Evolutionary conservation across 208 protist species (phyloP).

Genomic region (Trichomonas gallinae): DNA sequence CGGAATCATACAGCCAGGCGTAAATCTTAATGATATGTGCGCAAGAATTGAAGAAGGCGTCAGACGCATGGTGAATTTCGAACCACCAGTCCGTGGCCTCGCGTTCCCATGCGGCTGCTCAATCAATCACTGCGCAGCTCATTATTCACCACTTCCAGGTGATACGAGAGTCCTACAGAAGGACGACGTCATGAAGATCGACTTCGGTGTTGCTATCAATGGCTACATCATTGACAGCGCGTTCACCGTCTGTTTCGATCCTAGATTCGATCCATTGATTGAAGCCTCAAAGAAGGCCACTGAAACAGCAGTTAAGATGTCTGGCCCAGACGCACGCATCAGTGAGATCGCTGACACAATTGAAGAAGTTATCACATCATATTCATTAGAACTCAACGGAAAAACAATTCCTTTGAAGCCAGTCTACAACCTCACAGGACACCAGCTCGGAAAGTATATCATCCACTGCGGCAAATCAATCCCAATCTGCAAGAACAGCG

Average conservation of each 20-base stretch:
- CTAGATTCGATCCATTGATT: conserved; percentile 77
- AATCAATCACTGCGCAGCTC: conserved; percentile 48
- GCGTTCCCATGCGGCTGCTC: conserved; percentile 51
- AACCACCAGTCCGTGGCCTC: conserved; percentile 28
- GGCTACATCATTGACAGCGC: conserved; percentile 51
- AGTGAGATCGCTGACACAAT: conserved; percentile 45
- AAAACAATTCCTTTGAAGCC: conserved; percentile 50
- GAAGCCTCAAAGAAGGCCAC: conserved; percentile 85
- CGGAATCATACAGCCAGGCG: background rate
- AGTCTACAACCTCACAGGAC: conserved; percentile 92
- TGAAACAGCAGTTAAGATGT: conserved; percentile 74
- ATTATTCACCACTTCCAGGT: conserved; percentile 50
- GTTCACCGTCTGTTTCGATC: conserved; percentile 74
- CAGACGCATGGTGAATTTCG: background rate
- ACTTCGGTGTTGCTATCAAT: conserved; percentile 52
- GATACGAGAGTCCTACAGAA: conserved; percentile 38
- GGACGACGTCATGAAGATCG: conserved; percentile 49
- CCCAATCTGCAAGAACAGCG: conserved; percentile 81
- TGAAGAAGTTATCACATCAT: conserved; percentile 46
- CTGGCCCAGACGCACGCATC: conserved; percentile 45
- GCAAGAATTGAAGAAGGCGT: background rate
- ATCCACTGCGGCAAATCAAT: conserved; percentile 98
- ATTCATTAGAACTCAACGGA: background rate
- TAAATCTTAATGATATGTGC: background rate
- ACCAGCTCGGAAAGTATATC: conserved; percentile 81